A percentile compares a stretch with the other conserved stretches of the same genome.
Conservation (phyloP, 306 rosid genomes). For the Prunus mira region DNA sequence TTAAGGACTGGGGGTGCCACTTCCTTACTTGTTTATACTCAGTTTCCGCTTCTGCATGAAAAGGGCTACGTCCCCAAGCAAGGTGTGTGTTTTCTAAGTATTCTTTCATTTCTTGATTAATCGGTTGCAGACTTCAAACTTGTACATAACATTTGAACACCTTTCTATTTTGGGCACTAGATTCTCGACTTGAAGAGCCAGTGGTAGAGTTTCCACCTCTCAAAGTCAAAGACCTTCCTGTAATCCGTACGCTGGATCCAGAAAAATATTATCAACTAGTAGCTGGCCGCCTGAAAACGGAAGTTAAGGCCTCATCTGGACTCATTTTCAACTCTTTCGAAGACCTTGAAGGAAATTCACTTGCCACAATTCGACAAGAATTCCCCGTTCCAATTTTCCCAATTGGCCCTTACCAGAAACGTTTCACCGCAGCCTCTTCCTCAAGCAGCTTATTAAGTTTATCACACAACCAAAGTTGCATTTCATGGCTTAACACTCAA, state of each 20-base stretch:
- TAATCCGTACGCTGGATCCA: conserved; percentile 3
- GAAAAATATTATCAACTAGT: conserved; percentile 20
- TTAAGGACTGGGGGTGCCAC: conserved; percentile 9
- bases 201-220: conserved; percentile 42
- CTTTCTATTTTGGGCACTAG: conserved; percentile 8
- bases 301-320: conserved; percentile 42
- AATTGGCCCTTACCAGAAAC: conserved; percentile 59
- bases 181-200: conserved; percentile 27
- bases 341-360: conserved; percentile 40
- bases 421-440: conserved; percentile 5
- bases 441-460: conserved; percentile 31
- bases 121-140: too few species aligned
- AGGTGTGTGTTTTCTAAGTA: too few species aligned
- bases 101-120: too few species aligned
- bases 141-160: too few species aligned
- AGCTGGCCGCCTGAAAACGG: neutral
- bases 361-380: conserved; percentile 20
- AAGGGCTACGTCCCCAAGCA: too few species aligned
- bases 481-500: conserved; percentile 50
- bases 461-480: conserved; percentile 37
- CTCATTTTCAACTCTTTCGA: conserved; percentile 54
- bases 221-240: conserved; percentile 42
- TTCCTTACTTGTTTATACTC: conserved; percentile 23
- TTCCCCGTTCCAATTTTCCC: conserved; percentile 43
- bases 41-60: conserved; percentile 16